A percentile compares a stretch with the other conserved stretches of the same genome.
Evolutionary conservation across 1,284 basidiomycete genomes (phyloP).

Genomic region (Xerocomus minutiporus): DNA sequence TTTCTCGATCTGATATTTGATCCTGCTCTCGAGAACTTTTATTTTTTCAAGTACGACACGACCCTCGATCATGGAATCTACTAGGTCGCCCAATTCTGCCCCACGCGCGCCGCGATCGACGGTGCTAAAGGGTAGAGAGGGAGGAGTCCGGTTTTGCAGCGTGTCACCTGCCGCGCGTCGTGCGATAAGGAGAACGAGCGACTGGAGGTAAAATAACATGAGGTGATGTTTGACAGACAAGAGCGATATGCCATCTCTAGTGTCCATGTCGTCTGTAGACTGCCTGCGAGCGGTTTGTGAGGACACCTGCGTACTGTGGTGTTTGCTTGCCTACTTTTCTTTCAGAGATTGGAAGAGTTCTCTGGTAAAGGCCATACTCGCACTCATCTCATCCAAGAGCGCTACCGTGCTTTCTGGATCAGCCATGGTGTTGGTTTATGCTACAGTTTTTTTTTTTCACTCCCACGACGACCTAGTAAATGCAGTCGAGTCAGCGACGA

Average conservation of each 20-base stretch:
- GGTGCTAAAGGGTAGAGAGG: slow-evolving; percentile 49
- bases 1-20: slow-evolving; percentile 96
- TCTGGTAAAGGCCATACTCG: slow-evolving; percentile 59
- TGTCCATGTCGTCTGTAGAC: slow-evolving; percentile 49
- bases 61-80: slow-evolving; percentile 70
- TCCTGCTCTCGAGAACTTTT: slow-evolving; percentile 75
- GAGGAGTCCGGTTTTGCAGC: slow-evolving; percentile 47
- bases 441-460: background rate
- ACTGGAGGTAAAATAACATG: slow-evolving; percentile 85
- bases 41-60: slow-evolving; percentile 77
- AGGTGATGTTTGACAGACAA: slow-evolving; percentile 86
- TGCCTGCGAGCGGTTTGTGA: slow-evolving; percentile 26
- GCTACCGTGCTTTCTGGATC: slow-evolving; percentile 26
- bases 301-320: background rate
- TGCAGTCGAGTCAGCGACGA: slow-evolving; percentile 9
- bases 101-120: slow-evolving; percentile 53
- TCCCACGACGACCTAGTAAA: slow-evolving; percentile 6
- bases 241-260: slow-evolving; percentile 82
- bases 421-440: slow-evolving; percentile 13
- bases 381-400: slow-evolving; percentile 59
- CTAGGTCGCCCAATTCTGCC: slow-evolving; percentile 55
- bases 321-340: slow-evolving; percentile 44
- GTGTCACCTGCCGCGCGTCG: slow-evolving; percentile 64
- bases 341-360: slow-evolving; percentile 50
- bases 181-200: slow-evolving; percentile 73